Evolutionary conservation across 306 rosid species (phyloP).

Genomic region (Biancaea sappan): DNA sequence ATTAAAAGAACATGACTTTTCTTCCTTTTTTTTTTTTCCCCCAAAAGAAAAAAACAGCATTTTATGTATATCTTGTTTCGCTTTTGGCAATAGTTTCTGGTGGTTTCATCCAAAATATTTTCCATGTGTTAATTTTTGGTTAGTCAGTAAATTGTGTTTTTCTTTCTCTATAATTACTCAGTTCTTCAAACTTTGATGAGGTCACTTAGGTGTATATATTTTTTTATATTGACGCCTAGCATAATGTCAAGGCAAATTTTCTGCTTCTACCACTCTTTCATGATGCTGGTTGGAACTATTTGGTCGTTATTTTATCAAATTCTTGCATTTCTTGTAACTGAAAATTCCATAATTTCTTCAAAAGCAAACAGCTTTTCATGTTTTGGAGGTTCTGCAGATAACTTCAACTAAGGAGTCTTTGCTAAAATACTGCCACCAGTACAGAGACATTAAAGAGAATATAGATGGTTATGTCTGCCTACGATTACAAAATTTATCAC

Average conservation of each 20-base stretch:
- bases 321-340: not conserved
- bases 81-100: constrained; percentile 11
- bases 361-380: not conserved
- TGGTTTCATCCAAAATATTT: not conserved
- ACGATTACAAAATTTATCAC: constrained; percentile 67
- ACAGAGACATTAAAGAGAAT: constrained; percentile 42
- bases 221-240: constrained; percentile 22
- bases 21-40: not conserved
- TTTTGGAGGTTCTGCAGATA: constrained; percentile 53
- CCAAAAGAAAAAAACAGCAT: not conserved
- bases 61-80: constrained; percentile 6
- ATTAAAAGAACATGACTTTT: constrained; percentile 9
- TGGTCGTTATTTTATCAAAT: not conserved
- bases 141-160: not conserved
- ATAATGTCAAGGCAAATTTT: constrained; percentile 15
- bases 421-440: constrained; percentile 53
- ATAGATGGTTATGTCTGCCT: constrained; percentile 41
- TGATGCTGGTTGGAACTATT: not conserved
- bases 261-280: constrained; percentile 7
- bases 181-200: constrained; percentile 8
- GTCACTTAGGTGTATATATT: not conserved
- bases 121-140: not conserved
- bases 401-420: constrained; percentile 65
- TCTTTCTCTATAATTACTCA: not conserved
- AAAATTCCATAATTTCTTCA: not conserved